phyloP scores from a whole-genome alignment of 192 early-diverging fungal species.

The Phycomyces blakesleeanus region DNA sequence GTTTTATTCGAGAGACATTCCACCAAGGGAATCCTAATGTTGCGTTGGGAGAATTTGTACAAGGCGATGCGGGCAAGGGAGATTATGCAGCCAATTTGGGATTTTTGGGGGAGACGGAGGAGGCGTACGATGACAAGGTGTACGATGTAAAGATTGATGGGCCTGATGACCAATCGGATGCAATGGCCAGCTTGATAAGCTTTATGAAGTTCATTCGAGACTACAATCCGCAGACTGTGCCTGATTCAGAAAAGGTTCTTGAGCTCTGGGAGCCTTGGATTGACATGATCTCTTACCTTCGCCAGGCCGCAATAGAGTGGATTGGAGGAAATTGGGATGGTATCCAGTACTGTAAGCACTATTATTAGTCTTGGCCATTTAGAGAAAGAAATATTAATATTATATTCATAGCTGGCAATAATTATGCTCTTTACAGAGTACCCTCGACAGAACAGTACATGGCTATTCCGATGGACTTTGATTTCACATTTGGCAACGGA shows the following conservation, averaged over 20 bases:
- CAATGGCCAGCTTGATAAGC: slow-evolving; percentile 27
- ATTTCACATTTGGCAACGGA: slow-evolving; percentile 45
- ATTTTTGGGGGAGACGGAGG: slow-evolving; percentile 28
- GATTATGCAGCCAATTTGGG: slow-evolving; percentile 31
- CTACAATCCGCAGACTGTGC: slow-evolving; percentile 17
- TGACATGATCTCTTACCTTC: slow-evolving; percentile 32
- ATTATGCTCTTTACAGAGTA: slow-evolving; percentile 21
- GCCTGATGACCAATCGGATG: slow-evolving; percentile 19
- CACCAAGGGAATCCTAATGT: slow-evolving; percentile 27
- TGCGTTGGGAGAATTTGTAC: slow-evolving; percentile 24
- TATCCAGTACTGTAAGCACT: slow-evolving; percentile 29
- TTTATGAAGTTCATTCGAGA: slow-evolving; percentile 35
- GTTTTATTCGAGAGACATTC: slow-evolving; percentile 28
- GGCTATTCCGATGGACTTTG: slow-evolving; percentile 44
- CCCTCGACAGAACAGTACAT: slow-evolving; percentile 29
- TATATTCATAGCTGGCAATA: slow-evolving; percentile 32
- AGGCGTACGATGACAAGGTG: slow-evolving; percentile 22
- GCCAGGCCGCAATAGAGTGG: slow-evolving; percentile 36
- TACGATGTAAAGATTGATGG: slow-evolving; percentile 32
- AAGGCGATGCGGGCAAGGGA: slow-evolving; percentile 32
- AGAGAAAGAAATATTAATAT: no score
- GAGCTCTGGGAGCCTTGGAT: slow-evolving; percentile 23
- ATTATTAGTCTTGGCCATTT: neutral
- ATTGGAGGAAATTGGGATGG: slow-evolving; percentile 34
- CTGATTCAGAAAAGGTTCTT: slow-evolving; percentile 8